Evolutionary conservation across 1,139 yeast genomes (phyloP), one percentile per base, ranked within the genome.

Genomic region (Oligophagozyma castellii): DNA sequence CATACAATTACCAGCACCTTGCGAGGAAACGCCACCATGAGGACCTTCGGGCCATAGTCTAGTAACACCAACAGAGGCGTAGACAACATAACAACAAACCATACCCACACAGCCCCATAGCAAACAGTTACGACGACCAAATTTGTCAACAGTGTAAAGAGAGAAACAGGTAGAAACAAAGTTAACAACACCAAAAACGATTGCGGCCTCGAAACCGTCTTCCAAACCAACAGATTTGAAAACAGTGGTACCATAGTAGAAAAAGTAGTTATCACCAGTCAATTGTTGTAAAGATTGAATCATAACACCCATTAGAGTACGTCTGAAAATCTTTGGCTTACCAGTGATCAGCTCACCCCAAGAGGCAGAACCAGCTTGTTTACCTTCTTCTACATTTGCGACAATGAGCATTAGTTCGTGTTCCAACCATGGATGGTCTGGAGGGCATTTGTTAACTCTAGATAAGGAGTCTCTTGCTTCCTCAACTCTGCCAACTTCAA

Each of bases 201-300:
- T 76, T 19, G 86, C 67, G 13, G 86, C 75, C 53, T 73, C 65
- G 58, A 72, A 79, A 25, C 89, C 67, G 52, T 74, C 83, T 30
- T 55, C 40, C 52, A 77, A 56, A 46, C 89, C 86, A 40, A 76
- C 79, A 42, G 84, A 74, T 45, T 70, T 55, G 69, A 76, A 76
- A 49, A 76, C 65, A 31, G 78, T 68, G 35, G 84, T 75, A 52
- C 83, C 80, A 44, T 75, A 76, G 62, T 75, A 76, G 66, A 76
- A 75, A 62, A 77, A 75, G 56, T 75, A 77, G 61, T 76, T 76
- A 52, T 72, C 67, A 66, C 86, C 89, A 38, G 81, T 71, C 43
- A 77, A 66, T 58, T 77, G 86, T 59, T 77, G 86, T 44, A 76
- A 57, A 21, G 74, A 63, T 62, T 74, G 78, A 37, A 76, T 51